phyloP scores from a whole-genome alignment of 75 land plant species.

The Cryptomeria japonica region DNA sequence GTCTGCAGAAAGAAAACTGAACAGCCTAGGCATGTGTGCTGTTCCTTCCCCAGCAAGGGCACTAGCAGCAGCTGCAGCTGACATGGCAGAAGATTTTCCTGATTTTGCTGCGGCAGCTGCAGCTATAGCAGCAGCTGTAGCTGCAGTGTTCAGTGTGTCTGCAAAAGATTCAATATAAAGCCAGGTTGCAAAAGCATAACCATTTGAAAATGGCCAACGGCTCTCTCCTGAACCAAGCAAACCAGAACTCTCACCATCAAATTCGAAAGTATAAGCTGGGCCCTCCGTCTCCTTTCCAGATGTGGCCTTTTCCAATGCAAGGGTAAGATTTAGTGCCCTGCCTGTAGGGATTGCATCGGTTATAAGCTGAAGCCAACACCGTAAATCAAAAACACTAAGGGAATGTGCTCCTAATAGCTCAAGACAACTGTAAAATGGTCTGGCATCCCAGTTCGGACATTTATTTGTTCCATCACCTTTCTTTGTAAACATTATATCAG shows the following conservation, averaged over 20 bases:
- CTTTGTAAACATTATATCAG: conserved; percentile 60
- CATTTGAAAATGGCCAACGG: conserved; percentile 95
- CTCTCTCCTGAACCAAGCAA: conserved; percentile 97
- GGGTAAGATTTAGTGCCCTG: conserved; percentile 65
- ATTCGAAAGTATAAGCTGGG: conserved; percentile 91
- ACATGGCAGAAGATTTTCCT: conserved; percentile 94
- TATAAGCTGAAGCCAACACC: conserved; percentile 69
- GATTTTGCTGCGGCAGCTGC: conserved; percentile 93
- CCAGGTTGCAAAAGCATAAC: conserved; percentile 99
- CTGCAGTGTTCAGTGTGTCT: conserved; percentile 84
- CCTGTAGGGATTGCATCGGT: conserved; percentile 43
- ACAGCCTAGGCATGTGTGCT: conserved; percentile 96
- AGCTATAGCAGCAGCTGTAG: conserved; percentile 98
- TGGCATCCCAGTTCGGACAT: conserved; percentile 60
- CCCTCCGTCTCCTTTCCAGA: conserved; percentile 80
- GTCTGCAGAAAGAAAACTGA: conserved; percentile 94
- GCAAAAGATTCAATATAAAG: conserved; percentile 97
- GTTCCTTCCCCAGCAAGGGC: conserved; percentile 99
- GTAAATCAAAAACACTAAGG: conserved; percentile 68
- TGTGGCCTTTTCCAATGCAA: conserved; percentile 84
- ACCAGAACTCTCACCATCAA: conserved; percentile 99
- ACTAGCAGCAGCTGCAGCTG: conserved; percentile 99
- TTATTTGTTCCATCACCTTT: conserved; percentile 19
- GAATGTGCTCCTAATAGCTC: conserved; percentile 83
- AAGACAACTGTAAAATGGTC: conserved; percentile 65